Percentiles rank a stretch among this genome's conserved stretches.
These are phyloP conservation scores for Paramecium primaurelia DNA, from an alignment of 73 alveolate genomes.

Conservation along the genomic window DNA sequence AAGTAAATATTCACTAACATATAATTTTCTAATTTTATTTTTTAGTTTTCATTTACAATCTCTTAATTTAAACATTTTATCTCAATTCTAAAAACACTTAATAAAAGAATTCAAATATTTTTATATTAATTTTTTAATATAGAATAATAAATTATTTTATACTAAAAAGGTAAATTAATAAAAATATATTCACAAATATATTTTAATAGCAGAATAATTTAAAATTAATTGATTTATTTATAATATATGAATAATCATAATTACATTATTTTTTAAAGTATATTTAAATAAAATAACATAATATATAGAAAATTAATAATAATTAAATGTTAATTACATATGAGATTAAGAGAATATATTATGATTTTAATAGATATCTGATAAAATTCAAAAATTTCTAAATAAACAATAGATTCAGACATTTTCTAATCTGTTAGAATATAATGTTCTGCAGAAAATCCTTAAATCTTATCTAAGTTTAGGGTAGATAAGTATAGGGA, in stretches of 20 bases:
- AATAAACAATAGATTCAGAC: neutral
- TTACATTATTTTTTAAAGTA: neutral
- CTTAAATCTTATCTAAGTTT: neutral
- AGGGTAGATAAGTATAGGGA: neutral
- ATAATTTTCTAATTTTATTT: neutral
- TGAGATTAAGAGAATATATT: neutral
- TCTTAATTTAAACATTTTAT: no score
- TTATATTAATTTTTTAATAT: no score
- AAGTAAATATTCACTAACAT: neutral
- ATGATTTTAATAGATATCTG: neutral
- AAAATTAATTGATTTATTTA: neutral
- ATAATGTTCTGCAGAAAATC: neutral
- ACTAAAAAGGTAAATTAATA: neutral
- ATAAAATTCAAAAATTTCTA: neutral
- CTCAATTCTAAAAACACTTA: no score
- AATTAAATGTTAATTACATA: neutral
- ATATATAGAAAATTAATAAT: neutral
- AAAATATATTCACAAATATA: neutral
- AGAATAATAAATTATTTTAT: neutral
- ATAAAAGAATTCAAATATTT: neutral
- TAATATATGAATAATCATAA: neutral
- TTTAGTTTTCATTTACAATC: no score
- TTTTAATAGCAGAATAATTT: neutral
- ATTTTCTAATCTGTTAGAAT: neutral
- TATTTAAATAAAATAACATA: neutral